Evolutionary conservation across 768 basidiomycete genomes (phyloP).

Genomic region (Gymnopilus junonius): DNA sequence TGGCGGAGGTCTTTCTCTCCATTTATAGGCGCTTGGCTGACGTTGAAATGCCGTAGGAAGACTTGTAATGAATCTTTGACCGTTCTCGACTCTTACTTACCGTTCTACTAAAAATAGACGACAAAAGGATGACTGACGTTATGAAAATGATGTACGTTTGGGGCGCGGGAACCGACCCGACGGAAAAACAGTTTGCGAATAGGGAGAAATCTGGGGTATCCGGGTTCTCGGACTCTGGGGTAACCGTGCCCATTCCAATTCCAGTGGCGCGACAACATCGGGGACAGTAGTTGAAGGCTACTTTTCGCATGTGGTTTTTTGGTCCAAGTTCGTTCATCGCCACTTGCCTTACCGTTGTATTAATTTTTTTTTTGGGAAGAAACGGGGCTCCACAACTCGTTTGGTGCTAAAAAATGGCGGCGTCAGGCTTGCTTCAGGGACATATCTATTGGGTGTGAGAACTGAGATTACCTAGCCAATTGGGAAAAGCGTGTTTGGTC

Average conservation of each 20-base stretch:
- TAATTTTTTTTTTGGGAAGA: neutral
- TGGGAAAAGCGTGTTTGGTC: slow-evolving; percentile 5
- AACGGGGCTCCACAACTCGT: neutral
- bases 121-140: neutral
- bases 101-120: neutral
- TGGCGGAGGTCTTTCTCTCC: neutral
- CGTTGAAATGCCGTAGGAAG: neutral
- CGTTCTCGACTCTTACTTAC: neutral
- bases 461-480: neutral
- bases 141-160: neutral
- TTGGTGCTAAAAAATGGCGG: neutral
- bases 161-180: neutral
- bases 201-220: neutral
- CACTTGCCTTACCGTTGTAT: neutral
- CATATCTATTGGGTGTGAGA: neutral
- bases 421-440: slow-evolving; percentile 5
- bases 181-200: neutral
- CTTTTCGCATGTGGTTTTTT: neutral
- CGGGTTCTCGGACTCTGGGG: neutral
- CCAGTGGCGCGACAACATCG: neutral
- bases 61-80: neutral
- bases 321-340: neutral
- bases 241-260: neutral
- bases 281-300: too few species aligned
- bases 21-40: neutral